These are phyloP conservation scores for Singerocomus rubriflavus DNA, from an alignment of 1,284 basidiomycete genomes.

Conservation along the genomic window DNA sequence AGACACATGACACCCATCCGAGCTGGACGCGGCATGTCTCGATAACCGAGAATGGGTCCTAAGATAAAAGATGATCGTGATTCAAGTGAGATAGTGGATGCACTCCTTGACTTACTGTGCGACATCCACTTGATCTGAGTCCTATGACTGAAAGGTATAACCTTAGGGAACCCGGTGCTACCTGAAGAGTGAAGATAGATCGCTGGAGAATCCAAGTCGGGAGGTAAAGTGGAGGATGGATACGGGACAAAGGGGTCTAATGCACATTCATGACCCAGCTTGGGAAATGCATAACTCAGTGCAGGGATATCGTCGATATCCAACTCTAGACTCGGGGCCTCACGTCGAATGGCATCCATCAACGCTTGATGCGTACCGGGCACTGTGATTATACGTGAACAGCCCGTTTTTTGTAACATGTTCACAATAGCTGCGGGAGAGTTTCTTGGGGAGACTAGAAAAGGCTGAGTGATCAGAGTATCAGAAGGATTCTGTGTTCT, in stretches of 20 bases:
- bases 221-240: not conserved
- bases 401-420: conserved; percentile 8
- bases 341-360: conserved; percentile 4
- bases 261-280: not conserved
- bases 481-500: not conserved
- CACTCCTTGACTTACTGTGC: not conserved
- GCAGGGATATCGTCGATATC: conserved; percentile 1
- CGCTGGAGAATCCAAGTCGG: conserved; percentile 3
- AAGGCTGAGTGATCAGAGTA: not conserved
- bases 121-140: conserved; percentile 7
- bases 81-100: no score
- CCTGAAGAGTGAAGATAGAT: conserved; percentile 12
- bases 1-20: conserved; percentile 5
- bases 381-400: conserved; percentile 6
- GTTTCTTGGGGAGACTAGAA: conserved; percentile 10
- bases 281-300: not conserved
- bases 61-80: not conserved
- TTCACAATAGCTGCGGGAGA: not conserved
- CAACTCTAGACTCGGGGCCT: not conserved
- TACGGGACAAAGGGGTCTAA: conserved; percentile 3
- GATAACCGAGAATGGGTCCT: conserved; percentile 1
- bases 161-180: conserved; percentile 9
- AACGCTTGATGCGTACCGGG: not conserved
- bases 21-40: not conserved
- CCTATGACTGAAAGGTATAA: not conserved